Base-by-base conservation (phyloP, 1,284 basidiomycete species). In the Tilletia indica region DNA sequence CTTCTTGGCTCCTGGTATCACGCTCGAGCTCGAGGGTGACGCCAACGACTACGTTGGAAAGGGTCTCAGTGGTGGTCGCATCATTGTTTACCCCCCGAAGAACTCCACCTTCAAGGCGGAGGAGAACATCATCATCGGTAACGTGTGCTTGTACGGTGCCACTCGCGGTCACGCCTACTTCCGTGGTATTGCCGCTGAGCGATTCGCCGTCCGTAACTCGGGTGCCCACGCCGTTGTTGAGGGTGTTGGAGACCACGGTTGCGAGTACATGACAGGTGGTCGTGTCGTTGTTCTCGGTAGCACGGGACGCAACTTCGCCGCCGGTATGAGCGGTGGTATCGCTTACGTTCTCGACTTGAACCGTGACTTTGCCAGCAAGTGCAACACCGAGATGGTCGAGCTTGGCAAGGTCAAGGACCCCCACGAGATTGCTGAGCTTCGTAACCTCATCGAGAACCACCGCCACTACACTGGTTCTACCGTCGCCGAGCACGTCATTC, bases 391-490 rank as follows among this genome's bases (percentile, higher is more conserved):
- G 74, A 81, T 79, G 78, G 80, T 82, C 39, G 80, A 81, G 70
- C 78, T 82, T 5, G 80, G 80, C 58, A 75, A 74, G 16, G 80
- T 82, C 72, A 75, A 75, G 71, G 80, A 82, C 68, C 76, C 80
- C 21, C 75, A 79, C 70, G 80, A 82, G 68, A 80, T 82, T 69
- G 80, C 80, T 48, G 80, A 82, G 79, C 79, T 82, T 36, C 79
- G 80, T 73, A 82, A 80, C 76, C 77, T 82, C 39, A 73, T 82
- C 71, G 80, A 82, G 78, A 79, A 82, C 74, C 80, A 82, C 76
- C 78, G 78, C 45, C 80, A 82, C 78, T 82, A 82, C 77, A 82
- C 80, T 36, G 77, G 76, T 51, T 81, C 80, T 19, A 76, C 80
- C 48, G 73, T 82, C 48, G 80, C 80, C 49, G 80, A 81, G 48